Conservation (phyloP, 2,329 filamentous ascomycete species). For the Pseudogymnoascus sp. region DNA sequence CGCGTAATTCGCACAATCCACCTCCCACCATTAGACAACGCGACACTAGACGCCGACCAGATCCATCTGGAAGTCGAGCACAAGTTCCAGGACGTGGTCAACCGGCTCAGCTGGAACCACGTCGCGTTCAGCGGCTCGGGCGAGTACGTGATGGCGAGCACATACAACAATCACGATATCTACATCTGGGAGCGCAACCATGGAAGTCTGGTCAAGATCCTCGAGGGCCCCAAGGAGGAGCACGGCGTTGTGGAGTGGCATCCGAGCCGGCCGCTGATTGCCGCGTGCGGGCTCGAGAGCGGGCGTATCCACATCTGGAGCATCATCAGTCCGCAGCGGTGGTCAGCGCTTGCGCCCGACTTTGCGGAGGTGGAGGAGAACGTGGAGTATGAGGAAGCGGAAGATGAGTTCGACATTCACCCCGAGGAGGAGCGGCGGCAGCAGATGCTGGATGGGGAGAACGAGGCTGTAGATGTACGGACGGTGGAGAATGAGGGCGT, state of each 20-base stretch:
- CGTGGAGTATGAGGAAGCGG: conserved; percentile 87
- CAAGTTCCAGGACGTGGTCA: conserved; percentile 97
- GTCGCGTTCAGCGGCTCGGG: conserved; percentile 90
- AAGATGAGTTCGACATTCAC: conserved; percentile 98
- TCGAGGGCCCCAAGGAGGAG: conserved; percentile 95
- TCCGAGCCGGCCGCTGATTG: conserved; percentile 75
- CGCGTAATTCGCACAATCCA: conserved; percentile 89
- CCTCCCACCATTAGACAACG: conserved; percentile 65
- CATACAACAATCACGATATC: conserved; percentile 96
- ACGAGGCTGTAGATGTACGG: conserved; percentile 79
- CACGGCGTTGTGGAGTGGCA: conserved; percentile 97
- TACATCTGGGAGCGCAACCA: conserved; percentile 96
- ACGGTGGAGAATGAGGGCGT: conserved; percentile 61
- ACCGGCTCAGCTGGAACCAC: conserved; percentile 91
- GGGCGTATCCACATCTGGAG: conserved; percentile 95
- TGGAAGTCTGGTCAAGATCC: conserved; percentile 89
- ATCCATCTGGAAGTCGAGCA: conserved; percentile 89
- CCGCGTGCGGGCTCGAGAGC: conserved; percentile 85
- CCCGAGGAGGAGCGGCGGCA: conserved; percentile 91
- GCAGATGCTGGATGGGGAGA: conserved; percentile 79
- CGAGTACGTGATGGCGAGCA: conserved; percentile 93
- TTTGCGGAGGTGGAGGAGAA: conserved; percentile 98
- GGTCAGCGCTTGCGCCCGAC: conserved; percentile 93
- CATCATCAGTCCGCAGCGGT: conserved; percentile 88
- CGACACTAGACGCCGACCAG: conserved; percentile 70